phyloP scores from a whole-genome alignment of 1,284 basidiomycete genomes.

The Ceratobasidium papillatum region DNA sequence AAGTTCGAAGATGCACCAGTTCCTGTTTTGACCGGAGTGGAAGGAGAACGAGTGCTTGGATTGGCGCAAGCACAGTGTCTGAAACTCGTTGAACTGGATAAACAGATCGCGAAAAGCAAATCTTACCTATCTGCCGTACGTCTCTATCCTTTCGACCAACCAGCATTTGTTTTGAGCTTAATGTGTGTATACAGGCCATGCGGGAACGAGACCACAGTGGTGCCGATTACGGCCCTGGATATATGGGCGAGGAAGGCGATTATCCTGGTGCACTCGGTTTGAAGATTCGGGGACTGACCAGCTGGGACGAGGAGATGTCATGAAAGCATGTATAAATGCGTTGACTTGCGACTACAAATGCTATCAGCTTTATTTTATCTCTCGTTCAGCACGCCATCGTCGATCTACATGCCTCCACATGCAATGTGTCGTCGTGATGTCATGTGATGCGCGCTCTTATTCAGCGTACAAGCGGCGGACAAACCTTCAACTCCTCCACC shows the following conservation, averaged over 20 bases:
- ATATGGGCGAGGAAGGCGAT: conserved; percentile 32
- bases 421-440: conserved; percentile 22
- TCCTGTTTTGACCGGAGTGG: conserved; percentile 36
- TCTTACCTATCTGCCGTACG: conserved; percentile 30
- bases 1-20: conserved; percentile 63
- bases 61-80: conserved; percentile 40
- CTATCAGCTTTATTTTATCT: background rate
- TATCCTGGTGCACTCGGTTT: conserved; percentile 37
- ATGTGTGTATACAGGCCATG: background rate
- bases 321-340: conserved; percentile 28
- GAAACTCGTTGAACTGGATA: conserved; percentile 42
- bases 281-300: conserved; percentile 23
- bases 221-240: conserved; percentile 21
- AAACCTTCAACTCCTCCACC: background rate
- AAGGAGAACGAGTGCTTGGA: conserved; percentile 42
- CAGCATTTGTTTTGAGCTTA: background rate
- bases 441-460: conserved; percentile 19
- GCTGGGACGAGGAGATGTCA: conserved; percentile 38
- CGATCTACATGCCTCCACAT: conserved; percentile 2
- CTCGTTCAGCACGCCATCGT: conserved; percentile 6
- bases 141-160: background rate
- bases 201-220: conserved; percentile 33
- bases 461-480: background rate
- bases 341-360: background rate
- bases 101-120: conserved; percentile 43